Evolutionary conservation across 257 asterid species (phyloP).

Genomic region (Solanum pinnatisectum): DNA sequence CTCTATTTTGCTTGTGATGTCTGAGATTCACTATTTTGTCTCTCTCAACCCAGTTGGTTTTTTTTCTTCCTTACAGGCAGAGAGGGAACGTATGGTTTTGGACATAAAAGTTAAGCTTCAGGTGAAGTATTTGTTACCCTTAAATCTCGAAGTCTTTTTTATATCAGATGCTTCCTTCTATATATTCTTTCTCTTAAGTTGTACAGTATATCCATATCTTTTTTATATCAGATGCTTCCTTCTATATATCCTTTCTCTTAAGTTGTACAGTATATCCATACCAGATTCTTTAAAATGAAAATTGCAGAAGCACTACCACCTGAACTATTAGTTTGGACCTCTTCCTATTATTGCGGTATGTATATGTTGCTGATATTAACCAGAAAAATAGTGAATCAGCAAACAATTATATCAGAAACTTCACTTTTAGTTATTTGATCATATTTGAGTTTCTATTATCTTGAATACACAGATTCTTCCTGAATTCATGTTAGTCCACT

Average conservation of each 20-base stretch:
- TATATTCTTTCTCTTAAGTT: conserved; percentile 2
- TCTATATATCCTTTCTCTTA: too few relatives aligned
- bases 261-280: too few relatives aligned
- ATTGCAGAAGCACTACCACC: background rate
- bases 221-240: too few relatives aligned
- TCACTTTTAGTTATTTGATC: background rate
- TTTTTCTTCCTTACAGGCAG: conserved; percentile 51
- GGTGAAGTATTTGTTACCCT: conserved; percentile 30
- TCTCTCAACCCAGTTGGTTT: background rate
- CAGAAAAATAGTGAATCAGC: background rate
- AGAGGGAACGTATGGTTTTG: conserved; percentile 95
- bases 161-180: background rate
- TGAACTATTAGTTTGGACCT: background rate
- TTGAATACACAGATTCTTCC: background rate
- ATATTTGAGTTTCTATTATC: background rate
- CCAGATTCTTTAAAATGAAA: background rate
- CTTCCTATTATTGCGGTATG: background rate
- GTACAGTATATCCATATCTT: background rate
- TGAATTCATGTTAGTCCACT: background rate
- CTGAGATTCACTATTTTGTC: background rate
- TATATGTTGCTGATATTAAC: background rate
- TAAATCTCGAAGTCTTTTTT: background rate
- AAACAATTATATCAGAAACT: background rate
- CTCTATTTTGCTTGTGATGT: conserved; percentile 10
- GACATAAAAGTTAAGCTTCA: conserved; percentile 95